Evolutionary conservation across 192 early-diverging fungal species (phyloP), one percentile per base, ranked within the genome.

Genomic region (Coemansia sp.): DNA sequence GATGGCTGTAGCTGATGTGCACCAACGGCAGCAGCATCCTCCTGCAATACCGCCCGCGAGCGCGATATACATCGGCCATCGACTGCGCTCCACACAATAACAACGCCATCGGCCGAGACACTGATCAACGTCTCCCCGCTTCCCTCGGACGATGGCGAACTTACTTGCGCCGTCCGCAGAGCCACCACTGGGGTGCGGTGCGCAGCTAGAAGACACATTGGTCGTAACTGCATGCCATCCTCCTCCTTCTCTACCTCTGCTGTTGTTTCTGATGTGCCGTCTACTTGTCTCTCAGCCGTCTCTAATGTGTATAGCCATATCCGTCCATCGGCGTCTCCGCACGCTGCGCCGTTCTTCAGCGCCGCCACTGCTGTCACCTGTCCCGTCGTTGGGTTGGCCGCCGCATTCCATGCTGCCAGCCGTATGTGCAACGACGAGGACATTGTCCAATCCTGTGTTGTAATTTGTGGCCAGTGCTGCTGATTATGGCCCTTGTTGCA

Each of bases 31-130:
- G 4, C 1, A 32, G 25, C 13, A 6, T 75, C 67, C n/a, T 61
- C 58, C 44, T 68, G 68, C 49, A 78, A 38, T 11, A 68, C 66
- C 12, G 70, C 44, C 41, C 72, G 76, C 37, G 69, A 53, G 43
- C 73, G 75, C 37, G 76, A 69, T 17, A 83, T 75, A 50, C 81
- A 83, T 51, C 76, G 69, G 9, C 81, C 81, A 45, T 83, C 81
- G 32, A n/a, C 38, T 12, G 62, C 58, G 38, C 71, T 71, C 81
- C 81, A 83, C 20, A 83, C 61, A 8, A 73, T 54, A 4, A 78
- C 68, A 41, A 72, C 70, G 38, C 81, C 81, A 46, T 83, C 72
- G 14, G 65, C 69, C 4, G 72, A 78, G 19, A 78, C 70, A 37
- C 76, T 78, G 17, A 78, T 53, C 19, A 83, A 19, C n/a, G 72